Evolutionary conservation across 176 grass and related monocot species (phyloP).

Genomic region (Hordeum marinum): DNA sequence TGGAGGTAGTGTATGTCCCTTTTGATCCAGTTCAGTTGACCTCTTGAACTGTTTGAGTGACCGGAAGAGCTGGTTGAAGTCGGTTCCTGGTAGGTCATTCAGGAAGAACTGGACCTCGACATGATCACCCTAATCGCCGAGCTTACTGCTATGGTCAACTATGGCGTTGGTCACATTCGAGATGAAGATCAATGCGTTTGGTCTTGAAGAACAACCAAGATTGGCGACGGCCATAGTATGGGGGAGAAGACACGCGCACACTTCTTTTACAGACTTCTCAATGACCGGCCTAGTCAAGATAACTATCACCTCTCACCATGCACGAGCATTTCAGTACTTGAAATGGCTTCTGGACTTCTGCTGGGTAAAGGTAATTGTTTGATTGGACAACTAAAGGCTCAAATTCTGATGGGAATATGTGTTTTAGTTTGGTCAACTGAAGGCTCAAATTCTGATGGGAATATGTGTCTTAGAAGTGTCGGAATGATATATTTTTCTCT

Average conservation of each 20-base stretch:
- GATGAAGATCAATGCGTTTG: constrained; percentile 36
- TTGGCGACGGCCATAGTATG: constrained; percentile 35
- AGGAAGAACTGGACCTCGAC: constrained; percentile 61
- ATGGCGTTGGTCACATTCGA: constrained; percentile 17
- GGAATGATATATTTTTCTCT: too few relatives aligned
- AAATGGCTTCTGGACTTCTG: too few relatives aligned
- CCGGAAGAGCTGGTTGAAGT: constrained; percentile 63
- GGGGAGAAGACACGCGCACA: background rate
- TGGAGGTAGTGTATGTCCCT: background rate
- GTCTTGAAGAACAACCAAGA: constrained; percentile 42
- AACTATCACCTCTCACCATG: background rate
- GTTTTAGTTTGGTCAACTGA: too few relatives aligned
- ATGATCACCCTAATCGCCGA: background rate
- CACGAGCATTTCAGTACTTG: too few relatives aligned
- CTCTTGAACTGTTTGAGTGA: background rate
- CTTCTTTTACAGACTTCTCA: constrained; percentile 12
- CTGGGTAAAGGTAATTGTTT: too few relatives aligned
- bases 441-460: too few relatives aligned
- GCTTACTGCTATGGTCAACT: background rate
- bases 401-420: too few relatives aligned
- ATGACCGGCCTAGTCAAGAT: constrained; percentile 1
- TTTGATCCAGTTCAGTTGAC: background rate
- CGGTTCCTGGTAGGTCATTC: constrained; percentile 52
- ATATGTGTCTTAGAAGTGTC: too few relatives aligned
- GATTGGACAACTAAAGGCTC: too few relatives aligned